Evolutionary conservation across 257 asterid genomes (phyloP).

Genomic region (Solanum medicagineum): DNA sequence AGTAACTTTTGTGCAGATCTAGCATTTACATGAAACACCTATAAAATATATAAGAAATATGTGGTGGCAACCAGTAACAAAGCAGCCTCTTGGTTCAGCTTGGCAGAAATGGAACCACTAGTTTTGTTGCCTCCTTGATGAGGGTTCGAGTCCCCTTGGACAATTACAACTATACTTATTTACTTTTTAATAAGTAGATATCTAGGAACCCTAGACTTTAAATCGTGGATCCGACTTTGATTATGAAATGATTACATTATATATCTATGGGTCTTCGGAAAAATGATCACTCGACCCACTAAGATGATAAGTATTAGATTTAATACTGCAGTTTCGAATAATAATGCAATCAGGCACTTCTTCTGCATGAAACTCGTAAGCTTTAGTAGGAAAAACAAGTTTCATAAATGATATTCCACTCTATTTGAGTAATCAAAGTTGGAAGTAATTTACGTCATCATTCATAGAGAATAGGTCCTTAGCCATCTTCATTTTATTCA

Average conservation of each 20-base stretch:
- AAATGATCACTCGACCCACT: background rate
- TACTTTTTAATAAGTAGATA: background rate
- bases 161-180: background rate
- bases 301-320: background rate
- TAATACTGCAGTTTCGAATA: background rate
- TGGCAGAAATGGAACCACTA: background rate
- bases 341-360: background rate
- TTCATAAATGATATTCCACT: fast-evolving
- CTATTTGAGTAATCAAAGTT: background rate
- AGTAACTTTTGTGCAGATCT: too few relatives aligned
- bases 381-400: background rate
- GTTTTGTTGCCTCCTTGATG: background rate
- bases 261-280: background rate
- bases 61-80: background rate
- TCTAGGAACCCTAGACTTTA: background rate
- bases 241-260: background rate
- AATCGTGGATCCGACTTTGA: background rate
- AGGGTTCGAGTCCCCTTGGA: background rate
- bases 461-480: background rate
- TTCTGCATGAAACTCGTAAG: background rate
- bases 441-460: background rate
- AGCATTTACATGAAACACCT: too few relatives aligned
- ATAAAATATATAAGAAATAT: background rate
- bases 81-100: background rate
- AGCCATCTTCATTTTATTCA: background rate